Evolutionary conservation across 345 rosid species (phyloP).

Genomic region (Mallotus nudiflorus): DNA sequence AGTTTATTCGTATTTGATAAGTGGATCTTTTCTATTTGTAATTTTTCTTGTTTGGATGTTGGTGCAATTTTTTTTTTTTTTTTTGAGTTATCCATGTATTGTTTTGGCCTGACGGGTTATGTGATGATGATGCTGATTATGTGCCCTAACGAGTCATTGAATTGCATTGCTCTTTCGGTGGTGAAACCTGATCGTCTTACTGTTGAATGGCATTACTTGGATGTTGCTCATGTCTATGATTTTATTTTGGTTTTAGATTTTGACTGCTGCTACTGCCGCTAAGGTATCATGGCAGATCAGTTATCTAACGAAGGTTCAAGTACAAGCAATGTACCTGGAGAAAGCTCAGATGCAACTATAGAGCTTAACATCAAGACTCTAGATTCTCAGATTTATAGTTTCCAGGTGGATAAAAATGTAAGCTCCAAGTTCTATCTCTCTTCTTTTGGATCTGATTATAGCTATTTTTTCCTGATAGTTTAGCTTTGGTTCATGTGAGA

Average conservation of each 20-base stretch:
- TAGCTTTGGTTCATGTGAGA: neutral
- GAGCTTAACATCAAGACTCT: constrained; percentile 86
- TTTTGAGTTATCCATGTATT: too few species aligned
- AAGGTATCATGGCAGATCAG: constrained; percentile 61
- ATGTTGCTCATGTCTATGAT: neutral
- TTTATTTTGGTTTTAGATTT: constrained; percentile 11
- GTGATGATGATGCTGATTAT: too few species aligned
- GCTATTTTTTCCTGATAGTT: neutral
- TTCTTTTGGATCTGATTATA: neutral
- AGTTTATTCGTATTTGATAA: too few species aligned
- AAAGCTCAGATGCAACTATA: constrained; percentile 52
- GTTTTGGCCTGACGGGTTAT: too few species aligned
- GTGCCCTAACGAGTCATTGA: too few species aligned
- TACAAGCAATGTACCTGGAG: constrained; percentile 45
- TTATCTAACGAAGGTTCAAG: constrained; percentile 49
- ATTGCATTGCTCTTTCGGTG: too few species aligned
- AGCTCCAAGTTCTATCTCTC: constrained; percentile 26
- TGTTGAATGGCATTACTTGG: neutral
- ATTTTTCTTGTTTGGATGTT: neutral
- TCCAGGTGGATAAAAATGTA: constrained; percentile 73
- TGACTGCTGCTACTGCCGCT: constrained; percentile 24
- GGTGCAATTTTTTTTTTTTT: too few species aligned
- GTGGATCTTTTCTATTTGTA: neutral
- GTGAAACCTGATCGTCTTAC: too few species aligned
- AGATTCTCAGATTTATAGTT: constrained; percentile 69